Evolutionary conservation across 306 rosid species (phyloP), one percentile per base, ranked within the genome.

Genomic region (Begonia loranthoides): DNA sequence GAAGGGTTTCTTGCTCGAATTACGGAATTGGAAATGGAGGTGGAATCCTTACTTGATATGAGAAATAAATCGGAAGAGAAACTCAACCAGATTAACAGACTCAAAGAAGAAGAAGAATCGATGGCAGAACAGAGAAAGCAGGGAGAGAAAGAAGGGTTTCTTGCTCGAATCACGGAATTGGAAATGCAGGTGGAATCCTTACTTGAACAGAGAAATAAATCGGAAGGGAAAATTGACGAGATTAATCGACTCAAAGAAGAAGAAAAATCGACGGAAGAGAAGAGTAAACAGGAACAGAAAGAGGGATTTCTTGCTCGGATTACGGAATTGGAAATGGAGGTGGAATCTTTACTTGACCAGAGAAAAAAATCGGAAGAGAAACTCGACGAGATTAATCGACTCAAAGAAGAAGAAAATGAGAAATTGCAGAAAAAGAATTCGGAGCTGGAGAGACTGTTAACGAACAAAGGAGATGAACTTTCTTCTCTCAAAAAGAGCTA

Each of bases 301-400:
- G 69, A 70, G 24, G 15, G 46, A 46, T 55, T 70, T 56, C 54
- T 58, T 22, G 40, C 15, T 13, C 71, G 51, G 65, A 51, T 62
- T 43, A 70, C 50, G 67, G 76, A 71, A 4, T 17, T 78, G 66
- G 78, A 78, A 69, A 34, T 15, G 11, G 74, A 76, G 61, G 33
- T 69, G 57, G 80, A 78, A 56, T 43, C 61, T 61, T 64, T 21
- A 58, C 22, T 54, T 49, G 52, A 9, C 33, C 53, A 64, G 40
- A 67, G 61, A 53, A 61, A 52, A 3, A 75, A 68, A 17, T 15
- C 72, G 56, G 87, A 74, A 63, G 66, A 74, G 41, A 43, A n/a
- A 43, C 7, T 43, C 47, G 47, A 28, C 47, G 47, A 43, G 4
- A 43, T n/a, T 43, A 43, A 43, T 12, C 47, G 47, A 12, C 47